Percentiles rank a stretch among this genome's conserved stretches.
Evolutionary conservation across 2,329 filamentous ascomycete genomes (phyloP).

Genomic region (Arthrinium puccinioides): DNA sequence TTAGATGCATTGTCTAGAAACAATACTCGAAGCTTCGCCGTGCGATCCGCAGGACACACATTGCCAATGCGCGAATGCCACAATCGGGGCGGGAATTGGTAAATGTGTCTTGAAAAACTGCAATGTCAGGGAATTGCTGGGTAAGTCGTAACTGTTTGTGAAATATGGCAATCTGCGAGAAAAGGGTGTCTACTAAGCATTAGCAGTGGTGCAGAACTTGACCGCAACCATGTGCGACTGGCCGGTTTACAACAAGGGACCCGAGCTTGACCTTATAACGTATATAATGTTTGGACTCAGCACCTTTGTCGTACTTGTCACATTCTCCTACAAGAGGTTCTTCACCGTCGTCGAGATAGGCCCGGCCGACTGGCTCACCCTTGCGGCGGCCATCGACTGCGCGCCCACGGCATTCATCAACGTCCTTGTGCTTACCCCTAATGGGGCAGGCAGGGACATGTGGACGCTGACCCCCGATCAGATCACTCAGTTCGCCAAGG

Average conservation of each 20-base stretch:
- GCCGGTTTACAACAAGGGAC: too few relatives aligned
- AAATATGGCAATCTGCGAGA: too few relatives aligned
- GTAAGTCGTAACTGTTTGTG: background rate
- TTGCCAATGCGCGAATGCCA: conserved; percentile 1
- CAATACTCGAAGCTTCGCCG: background rate
- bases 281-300: too few relatives aligned
- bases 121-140: background rate
- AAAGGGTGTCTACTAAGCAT: too few relatives aligned
- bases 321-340: too few relatives aligned
- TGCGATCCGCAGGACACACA: background rate
- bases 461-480: conserved; percentile 14
- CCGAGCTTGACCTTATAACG: too few relatives aligned
- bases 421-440: background rate
- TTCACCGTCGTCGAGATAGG: conserved; percentile 6
- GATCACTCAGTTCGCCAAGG: conserved; percentile 15
- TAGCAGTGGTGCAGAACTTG: too few relatives aligned
- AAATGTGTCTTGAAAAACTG: background rate
- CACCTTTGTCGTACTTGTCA: too few relatives aligned
- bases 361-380: conserved; percentile 5
- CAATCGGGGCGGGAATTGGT: background rate
- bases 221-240: too few relatives aligned
- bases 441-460: conserved; percentile 16
- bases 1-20: background rate
- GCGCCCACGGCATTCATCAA: conserved; percentile 5
- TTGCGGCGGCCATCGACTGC: conserved; percentile 4